Percentiles rank a stretch among this genome's conserved stretches.
Evolutionary conservation across 148 eudicot species (phyloP).

Genomic region (Camellia granthamiana): DNA sequence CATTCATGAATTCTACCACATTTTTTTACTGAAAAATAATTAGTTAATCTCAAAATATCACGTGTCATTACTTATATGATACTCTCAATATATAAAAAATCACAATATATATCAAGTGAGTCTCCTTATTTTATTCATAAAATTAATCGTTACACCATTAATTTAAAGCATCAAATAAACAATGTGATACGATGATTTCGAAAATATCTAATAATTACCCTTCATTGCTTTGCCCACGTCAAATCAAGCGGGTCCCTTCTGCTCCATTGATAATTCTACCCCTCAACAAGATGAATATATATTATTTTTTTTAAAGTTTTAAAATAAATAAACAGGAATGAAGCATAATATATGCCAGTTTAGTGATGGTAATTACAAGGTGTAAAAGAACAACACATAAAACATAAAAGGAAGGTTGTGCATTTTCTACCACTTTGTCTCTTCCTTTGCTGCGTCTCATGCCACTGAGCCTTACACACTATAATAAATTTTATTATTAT

Average conservation of each 20-base stretch:
- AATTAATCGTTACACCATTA: too few species aligned
- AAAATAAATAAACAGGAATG: too few species aligned
- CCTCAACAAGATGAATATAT: not conserved
- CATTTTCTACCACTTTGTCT: not conserved
- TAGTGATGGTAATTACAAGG: constrained; percentile 7
- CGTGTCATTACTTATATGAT: too few species aligned
- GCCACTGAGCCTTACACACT: not conserved
- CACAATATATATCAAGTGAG: too few species aligned
- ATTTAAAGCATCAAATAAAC: too few species aligned
- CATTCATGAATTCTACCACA: too few species aligned
- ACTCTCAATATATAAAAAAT: too few species aligned
- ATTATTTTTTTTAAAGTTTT: not conserved
- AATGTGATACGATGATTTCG: too few species aligned
- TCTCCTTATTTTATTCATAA: too few species aligned
- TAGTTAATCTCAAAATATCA: too few species aligned
- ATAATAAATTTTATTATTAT: not conserved
- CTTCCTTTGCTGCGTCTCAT: constrained; percentile 2
- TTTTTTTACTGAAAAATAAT: too few species aligned
- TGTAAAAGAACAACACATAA: constrained; percentile 11
- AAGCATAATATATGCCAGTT: not conserved
- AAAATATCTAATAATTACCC: not conserved
- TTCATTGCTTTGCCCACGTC: not conserved
- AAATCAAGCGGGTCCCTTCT: not conserved
- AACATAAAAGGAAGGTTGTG: not conserved
- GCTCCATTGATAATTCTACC: not conserved